phyloP scores from a whole-genome alignment of 768 basidiomycete species.

The Kwoniella dejecticola region DNA sequence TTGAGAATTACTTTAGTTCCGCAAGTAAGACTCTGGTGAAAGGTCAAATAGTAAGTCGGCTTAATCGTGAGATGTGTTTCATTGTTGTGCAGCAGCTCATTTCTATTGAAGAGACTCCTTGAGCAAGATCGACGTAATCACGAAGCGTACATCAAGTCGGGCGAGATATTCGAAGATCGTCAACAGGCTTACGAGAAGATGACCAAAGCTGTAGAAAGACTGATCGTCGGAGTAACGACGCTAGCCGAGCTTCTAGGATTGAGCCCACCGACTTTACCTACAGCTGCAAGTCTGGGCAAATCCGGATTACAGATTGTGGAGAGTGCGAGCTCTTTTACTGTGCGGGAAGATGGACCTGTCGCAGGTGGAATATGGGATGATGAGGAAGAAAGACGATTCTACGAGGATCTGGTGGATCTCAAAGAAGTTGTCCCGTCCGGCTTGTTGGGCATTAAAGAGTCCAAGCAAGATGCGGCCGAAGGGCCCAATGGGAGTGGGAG shows the following conservation, averaged over 20 bases:
- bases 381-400: constrained; percentile 92
- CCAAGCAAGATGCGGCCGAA: constrained; percentile 49
- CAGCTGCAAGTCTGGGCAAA: constrained; percentile 62
- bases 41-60: constrained; percentile 74
- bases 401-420: constrained; percentile 87
- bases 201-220: constrained; percentile 91
- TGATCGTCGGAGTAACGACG: constrained; percentile 83
- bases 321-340: constrained; percentile 52
- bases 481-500: constrained; percentile 42
- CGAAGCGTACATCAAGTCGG: constrained; percentile 98
- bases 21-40: constrained; percentile 88
- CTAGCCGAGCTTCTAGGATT: constrained; percentile 88
- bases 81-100: constrained; percentile 5
- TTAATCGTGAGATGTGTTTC: not conserved
- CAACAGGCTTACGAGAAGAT: constrained; percentile 99
- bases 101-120: constrained; percentile 72
- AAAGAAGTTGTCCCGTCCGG: constrained; percentile 88
- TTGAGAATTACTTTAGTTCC: constrained; percentile 87
- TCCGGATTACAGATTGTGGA: constrained; percentile 56
- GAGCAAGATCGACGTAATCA: constrained; percentile 96
- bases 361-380: constrained; percentile 94
- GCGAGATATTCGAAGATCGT: constrained; percentile 98
- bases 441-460: constrained; percentile 70
- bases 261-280: constrained; percentile 78
- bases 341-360: constrained; percentile 62